Evolutionary conservation across 257 asterid genomes (phyloP).

Genomic region (Oldenlandia corymbosa): DNA sequence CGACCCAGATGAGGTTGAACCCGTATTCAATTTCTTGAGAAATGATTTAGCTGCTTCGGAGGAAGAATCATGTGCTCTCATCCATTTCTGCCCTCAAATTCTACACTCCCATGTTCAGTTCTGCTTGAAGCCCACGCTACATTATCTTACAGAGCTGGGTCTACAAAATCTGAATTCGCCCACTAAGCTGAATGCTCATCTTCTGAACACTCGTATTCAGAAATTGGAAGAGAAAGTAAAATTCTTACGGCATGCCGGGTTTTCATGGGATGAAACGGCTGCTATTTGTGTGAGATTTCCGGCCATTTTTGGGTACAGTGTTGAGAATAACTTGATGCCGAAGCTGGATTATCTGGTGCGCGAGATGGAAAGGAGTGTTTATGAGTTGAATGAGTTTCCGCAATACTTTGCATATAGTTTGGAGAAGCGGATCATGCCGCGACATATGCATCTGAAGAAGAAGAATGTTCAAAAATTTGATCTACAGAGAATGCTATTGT

Average conservation of each 20-base stretch:
- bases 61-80: constrained; percentile 28
- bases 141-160: constrained; percentile 24
- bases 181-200: constrained; percentile 30
- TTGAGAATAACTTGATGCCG: constrained; percentile 25
- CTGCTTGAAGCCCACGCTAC: constrained; percentile 28
- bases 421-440: constrained; percentile 27
- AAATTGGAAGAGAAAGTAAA: constrained; percentile 24
- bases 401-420: constrained; percentile 34
- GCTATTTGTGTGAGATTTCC: constrained; percentile 28
- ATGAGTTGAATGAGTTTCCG: constrained; percentile 27
- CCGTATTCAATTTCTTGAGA: constrained; percentile 21
- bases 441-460: constrained; percentile 30
- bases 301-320: constrained; percentile 32
- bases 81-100: constrained; percentile 29
- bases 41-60: constrained; percentile 25
- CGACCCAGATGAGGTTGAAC: constrained; percentile 15
- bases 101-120: constrained; percentile 28
- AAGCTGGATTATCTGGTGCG: constrained; percentile 26
- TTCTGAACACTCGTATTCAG: constrained; percentile 27
- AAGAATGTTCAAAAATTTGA: constrained; percentile 19
- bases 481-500: constrained; percentile 26
- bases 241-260: constrained; percentile 22
- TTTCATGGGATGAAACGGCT: constrained; percentile 25
- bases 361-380: constrained; percentile 21
- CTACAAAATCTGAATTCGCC: constrained; percentile 26